Evolutionary conservation across 1,284 basidiomycete genomes (phyloP).

Genomic region (Fomitopsis pinicola): DNA sequence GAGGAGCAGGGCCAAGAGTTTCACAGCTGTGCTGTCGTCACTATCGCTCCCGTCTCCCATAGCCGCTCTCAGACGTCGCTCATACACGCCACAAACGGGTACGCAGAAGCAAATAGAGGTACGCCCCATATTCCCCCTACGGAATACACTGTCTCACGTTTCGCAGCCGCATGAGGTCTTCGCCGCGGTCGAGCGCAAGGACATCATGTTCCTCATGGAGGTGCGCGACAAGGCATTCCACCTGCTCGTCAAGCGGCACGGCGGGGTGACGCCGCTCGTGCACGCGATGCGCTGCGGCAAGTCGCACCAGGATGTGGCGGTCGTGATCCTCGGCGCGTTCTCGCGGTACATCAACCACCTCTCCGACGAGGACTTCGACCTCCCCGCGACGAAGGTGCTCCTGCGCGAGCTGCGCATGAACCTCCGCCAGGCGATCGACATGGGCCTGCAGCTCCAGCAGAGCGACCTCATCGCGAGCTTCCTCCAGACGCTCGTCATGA

Average conservation of each 20-base stretch:
- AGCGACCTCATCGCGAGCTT: conserved; percentile 79
- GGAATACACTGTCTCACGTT: background rate
- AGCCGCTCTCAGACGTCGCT: conserved; percentile 1
- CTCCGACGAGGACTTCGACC: conserved; percentile 63
- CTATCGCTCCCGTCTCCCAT: conserved; percentile 18
- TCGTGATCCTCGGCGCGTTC: conserved; percentile 74
- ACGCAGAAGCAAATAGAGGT: conserved; percentile 65
- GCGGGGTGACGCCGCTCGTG: conserved; percentile 71
- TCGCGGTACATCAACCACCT: conserved; percentile 78
- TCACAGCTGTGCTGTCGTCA: conserved; percentile 20
- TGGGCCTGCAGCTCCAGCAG: conserved; percentile 70
- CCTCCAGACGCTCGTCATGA: conserved; percentile 81
- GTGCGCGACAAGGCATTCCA: conserved; percentile 73
- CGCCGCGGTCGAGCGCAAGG: conserved; percentile 68
- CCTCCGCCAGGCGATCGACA: conserved; percentile 79
- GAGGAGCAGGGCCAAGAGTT: conserved; percentile 15
- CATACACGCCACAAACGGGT: conserved; percentile 10
- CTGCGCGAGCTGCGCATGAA: conserved; percentile 75
- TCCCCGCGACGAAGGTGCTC: conserved; percentile 57
- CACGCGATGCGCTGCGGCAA: conserved; percentile 78
- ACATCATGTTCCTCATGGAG: conserved; percentile 76
- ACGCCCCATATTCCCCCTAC: conserved; percentile 8
- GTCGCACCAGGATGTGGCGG: conserved; percentile 70
- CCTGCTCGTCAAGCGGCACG: conserved; percentile 70
- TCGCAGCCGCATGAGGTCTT: conserved; percentile 71